These are phyloP conservation scores for Sambucus nigra DNA, from an alignment of 129 eudicot genomes.

Conservation along the genomic window DNA sequence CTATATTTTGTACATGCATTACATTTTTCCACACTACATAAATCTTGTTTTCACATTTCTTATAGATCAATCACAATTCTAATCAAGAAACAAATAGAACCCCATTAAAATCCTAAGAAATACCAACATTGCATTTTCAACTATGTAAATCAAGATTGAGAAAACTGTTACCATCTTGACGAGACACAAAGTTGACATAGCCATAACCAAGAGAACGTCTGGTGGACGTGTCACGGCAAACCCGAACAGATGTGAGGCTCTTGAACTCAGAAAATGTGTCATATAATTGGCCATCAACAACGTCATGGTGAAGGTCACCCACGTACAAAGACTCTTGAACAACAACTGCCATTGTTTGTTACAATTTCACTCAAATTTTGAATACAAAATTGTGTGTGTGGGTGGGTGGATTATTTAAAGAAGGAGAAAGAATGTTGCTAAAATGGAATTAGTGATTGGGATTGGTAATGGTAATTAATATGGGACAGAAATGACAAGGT, in stretches of 20 bases:
- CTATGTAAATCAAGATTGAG: background rate
- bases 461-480: too few relatives aligned
- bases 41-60: too few relatives aligned
- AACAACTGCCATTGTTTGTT: background rate
- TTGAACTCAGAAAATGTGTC: conserved; percentile 55
- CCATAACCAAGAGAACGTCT: conserved; percentile 80
- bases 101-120: too few relatives aligned
- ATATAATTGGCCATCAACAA: conserved; percentile 36
- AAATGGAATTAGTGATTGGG: too few relatives aligned
- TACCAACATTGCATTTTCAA: background rate
- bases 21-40: too few relatives aligned
- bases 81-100: background rate
- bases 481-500: too few relatives aligned
- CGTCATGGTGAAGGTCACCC: conserved; percentile 70
- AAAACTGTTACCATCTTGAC: conserved; percentile 50
- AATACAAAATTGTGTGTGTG: too few relatives aligned
- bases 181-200: conserved; percentile 62
- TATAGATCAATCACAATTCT: background rate
- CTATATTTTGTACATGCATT: too few relatives aligned
- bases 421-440: too few relatives aligned
- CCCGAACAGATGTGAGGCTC: conserved; percentile 54
- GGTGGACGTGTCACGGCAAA: conserved; percentile 66
- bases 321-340: conserved; percentile 38
- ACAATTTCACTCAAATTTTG: too few relatives aligned
- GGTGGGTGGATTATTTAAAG: too few relatives aligned